These are phyloP conservation scores for Platanthera guangdongensis DNA, from an alignment of 106 monocot species.

Conservation along the genomic window DNA sequence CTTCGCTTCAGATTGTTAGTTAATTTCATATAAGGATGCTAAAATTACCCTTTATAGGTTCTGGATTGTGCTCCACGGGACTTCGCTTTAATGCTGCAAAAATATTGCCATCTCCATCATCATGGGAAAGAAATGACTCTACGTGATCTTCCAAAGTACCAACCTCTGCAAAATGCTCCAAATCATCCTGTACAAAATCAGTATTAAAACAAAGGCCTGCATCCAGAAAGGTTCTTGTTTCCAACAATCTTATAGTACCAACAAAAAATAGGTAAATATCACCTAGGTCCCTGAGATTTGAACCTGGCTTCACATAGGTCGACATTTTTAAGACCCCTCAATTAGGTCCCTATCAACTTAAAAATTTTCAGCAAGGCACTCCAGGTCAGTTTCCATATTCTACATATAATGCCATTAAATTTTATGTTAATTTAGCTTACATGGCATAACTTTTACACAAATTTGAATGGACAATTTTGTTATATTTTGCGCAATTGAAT, in stretches of 20 bases:
- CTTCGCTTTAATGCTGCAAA: constrained; percentile 78
- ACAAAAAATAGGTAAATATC: background rate
- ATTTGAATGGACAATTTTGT: background rate
- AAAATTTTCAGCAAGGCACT: no score
- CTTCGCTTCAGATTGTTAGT: background rate
- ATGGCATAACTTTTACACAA: constrained; percentile 2
- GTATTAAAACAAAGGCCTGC: background rate
- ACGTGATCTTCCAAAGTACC: constrained; percentile 93
- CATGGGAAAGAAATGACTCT: constrained; percentile 89
- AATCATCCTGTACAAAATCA: constrained; percentile 51
- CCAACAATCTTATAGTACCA: background rate
- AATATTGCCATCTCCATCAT: constrained; percentile 80
- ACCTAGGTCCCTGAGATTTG: no score
- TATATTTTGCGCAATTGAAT: background rate
- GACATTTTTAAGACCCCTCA: no score
- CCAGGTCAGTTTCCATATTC: background rate
- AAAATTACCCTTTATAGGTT: constrained; percentile 50
- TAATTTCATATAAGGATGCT: background rate
- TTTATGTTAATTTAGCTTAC: background rate
- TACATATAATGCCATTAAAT: background rate
- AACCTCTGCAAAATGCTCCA: constrained; percentile 85
- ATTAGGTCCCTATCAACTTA: no score
- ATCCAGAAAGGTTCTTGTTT: background rate
- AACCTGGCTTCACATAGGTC: no score
- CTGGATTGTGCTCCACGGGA: constrained; percentile 67